Conservation (phyloP, 768 basidiomycete genomes). For the Boletus reticulatus region DNA sequence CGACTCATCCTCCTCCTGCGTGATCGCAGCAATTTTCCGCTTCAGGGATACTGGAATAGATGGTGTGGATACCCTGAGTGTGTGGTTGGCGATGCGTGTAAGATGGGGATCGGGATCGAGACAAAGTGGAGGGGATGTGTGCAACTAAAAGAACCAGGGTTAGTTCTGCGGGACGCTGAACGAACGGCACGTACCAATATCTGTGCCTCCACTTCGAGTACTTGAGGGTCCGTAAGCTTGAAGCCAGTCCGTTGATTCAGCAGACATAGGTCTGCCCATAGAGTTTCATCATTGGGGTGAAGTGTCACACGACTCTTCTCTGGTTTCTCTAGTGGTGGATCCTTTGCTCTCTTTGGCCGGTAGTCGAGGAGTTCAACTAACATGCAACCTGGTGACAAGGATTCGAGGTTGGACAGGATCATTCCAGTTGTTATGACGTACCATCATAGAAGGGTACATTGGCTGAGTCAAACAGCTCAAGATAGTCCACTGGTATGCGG, state of each 20-base stretch:
- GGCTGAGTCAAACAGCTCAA: constrained; percentile 74
- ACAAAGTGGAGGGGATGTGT: constrained; percentile 74
- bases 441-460: constrained; percentile 84
- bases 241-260: constrained; percentile 56
- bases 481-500: constrained; percentile 82
- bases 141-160: constrained; percentile 45
- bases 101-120: constrained; percentile 79
- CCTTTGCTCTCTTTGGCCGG: constrained; percentile 55
- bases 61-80: constrained; percentile 69
- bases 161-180: background rate
- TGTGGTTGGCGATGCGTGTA: constrained; percentile 71
- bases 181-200: constrained; percentile 51
- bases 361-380: constrained; percentile 83
- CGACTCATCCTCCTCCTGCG: constrained; percentile 73
- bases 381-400: constrained; percentile 61
- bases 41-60: constrained; percentile 73
- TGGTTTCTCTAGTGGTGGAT: constrained; percentile 56
- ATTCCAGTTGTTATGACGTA: constrained; percentile 30
- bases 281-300: constrained; percentile 71
- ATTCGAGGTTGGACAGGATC: background rate
- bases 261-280: constrained; percentile 77
- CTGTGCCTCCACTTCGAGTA: constrained; percentile 71
- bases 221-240: constrained; percentile 70
- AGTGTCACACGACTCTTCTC: constrained; percentile 70
- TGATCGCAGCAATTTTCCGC: constrained; percentile 66